These are phyloP conservation scores for Scytalidium lignicola DNA, from an alignment of 2,329 filamentous ascomycete genomes.

Conservation along the genomic window DNA sequence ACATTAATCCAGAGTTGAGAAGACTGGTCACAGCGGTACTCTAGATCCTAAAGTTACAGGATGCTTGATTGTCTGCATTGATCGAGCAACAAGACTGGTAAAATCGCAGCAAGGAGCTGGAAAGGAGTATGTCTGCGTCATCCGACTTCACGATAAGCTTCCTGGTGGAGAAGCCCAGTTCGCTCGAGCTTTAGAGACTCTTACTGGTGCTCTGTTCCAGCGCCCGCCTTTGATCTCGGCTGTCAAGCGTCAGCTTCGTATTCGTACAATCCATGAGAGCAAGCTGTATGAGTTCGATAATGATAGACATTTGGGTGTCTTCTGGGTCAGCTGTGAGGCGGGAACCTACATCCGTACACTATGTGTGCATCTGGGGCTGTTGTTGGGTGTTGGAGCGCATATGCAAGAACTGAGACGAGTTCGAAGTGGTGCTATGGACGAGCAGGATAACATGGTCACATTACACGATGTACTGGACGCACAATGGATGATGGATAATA, in stretches of 20 bases:
- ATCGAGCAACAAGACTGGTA: constrained; percentile 93
- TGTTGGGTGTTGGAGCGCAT: constrained; percentile 80
- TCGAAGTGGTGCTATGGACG: constrained; percentile 89
- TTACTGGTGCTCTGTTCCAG: constrained; percentile 96
- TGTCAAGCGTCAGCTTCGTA: constrained; percentile 97
- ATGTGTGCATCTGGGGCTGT: constrained; percentile 82
- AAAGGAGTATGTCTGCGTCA: constrained; percentile 98
- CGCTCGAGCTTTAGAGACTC: constrained; percentile 85
- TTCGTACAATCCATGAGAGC: constrained; percentile 96
- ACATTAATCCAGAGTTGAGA: constrained; percentile 62
- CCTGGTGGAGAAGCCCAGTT: constrained; percentile 92
- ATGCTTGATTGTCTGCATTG: constrained; percentile 90
- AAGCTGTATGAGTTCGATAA: constrained; percentile 98
- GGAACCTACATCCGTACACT: constrained; percentile 98
- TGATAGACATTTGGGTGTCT: constrained; percentile 92
- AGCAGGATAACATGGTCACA: constrained; percentile 83
- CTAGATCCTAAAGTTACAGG: constrained; percentile 98
- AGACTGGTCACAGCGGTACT: constrained; percentile 97
- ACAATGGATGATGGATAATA: constrained; percentile 95
- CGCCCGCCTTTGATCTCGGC: constrained; percentile 95
- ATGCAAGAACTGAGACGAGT: constrained; percentile 98
- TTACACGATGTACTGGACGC: constrained; percentile 94
- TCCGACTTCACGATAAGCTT: constrained; percentile 91
- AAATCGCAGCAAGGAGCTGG: constrained; percentile 98
- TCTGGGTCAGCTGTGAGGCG: constrained; percentile 99